Evolutionary conservation across 148 eudicot species (phyloP), one percentile per base, ranked within the genome.

Genomic region (Nepenthes gracilis): DNA sequence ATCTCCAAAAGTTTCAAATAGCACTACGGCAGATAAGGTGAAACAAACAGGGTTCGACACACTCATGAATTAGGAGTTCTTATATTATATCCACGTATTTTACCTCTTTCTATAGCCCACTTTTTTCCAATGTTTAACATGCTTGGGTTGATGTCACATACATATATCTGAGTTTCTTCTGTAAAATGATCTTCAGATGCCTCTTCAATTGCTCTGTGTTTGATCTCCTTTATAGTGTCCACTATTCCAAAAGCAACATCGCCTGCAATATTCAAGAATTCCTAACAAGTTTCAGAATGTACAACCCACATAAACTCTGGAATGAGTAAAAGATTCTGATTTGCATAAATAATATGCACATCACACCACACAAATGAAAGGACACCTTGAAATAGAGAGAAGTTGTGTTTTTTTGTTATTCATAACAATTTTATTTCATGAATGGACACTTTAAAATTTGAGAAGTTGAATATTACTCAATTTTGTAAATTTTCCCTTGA

Each of bases 221-320:
- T 62, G 36, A 84, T 83, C 64, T 70, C 75, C 67, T 78, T 84
- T 55, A 90, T 71, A 45, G 70, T 75, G 55, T 93, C 95, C 53
- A 85, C 62, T 63, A 93, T 83, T 84, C 96, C 76, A 78, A 92
- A 92, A 72, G 98, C 96, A 75, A 92, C 93, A 79, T 92, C 98
- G 61, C 98, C 98, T 92, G 85, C 64, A 77, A 77, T 57, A 74
- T 69, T 59, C 54, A 60, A 60, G n/a, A 35, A 49, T 49, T 45
- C 48, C 56, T 54, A 32, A 9, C 58, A 8, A 55, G 58, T 33
- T 32, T 32, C 4, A 33, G 58, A 35, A 6, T 10, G 4, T 8
- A 9, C 35, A 35, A 35, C 58, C 10, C 9, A 55, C 9, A 32
- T 10, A 55, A 55, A 32, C 32, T 32, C n/a, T 12, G 12, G 55